Conservation (phyloP, 2,329 filamentous ascomycete species). For the Penicillium sp. region DNA sequence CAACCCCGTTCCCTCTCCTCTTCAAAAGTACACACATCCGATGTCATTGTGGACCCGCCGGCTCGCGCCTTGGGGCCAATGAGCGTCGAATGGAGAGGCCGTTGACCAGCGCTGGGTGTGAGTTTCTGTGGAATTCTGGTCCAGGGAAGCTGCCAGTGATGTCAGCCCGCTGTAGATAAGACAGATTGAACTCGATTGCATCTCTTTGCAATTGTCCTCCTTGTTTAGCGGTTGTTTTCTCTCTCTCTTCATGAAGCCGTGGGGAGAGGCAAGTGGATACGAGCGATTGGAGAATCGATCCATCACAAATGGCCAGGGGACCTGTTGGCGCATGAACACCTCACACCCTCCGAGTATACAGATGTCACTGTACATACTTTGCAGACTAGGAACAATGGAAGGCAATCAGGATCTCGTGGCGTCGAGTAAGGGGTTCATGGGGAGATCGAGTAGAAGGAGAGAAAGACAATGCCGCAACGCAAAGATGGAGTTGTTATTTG, state of each 20-base stretch:
- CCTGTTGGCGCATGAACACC: conserved; percentile 5
- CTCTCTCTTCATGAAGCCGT: too few species aligned
- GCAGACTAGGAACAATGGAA: background rate
- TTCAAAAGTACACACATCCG: conserved; percentile 7
- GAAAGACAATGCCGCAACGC: too few species aligned
- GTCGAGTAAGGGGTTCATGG: background rate
- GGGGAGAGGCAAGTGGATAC: background rate
- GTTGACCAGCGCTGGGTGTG: background rate
- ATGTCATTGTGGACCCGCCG: conserved; percentile 18
- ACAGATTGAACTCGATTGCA: too few species aligned
- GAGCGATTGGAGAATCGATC: conserved; percentile 9
- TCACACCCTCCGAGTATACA: conserved; percentile 4
- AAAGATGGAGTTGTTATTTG: conserved; percentile 2
- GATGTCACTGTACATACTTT: background rate
- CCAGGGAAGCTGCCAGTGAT: too few species aligned
- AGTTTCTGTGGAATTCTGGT: too few species aligned
- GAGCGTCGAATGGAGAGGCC: background rate
- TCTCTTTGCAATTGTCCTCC: too few species aligned
- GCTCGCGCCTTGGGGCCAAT: conserved; percentile 7
- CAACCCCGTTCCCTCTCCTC: conserved; percentile 1
- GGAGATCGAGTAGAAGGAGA: background rate
- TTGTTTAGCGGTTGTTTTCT: too few species aligned
- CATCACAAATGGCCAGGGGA: too few species aligned
- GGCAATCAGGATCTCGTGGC: background rate
- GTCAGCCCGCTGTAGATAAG: too few species aligned